Conservation (phyloP, 192 early-diverging fungal species). For the Backusella liffmaniae region DNA sequence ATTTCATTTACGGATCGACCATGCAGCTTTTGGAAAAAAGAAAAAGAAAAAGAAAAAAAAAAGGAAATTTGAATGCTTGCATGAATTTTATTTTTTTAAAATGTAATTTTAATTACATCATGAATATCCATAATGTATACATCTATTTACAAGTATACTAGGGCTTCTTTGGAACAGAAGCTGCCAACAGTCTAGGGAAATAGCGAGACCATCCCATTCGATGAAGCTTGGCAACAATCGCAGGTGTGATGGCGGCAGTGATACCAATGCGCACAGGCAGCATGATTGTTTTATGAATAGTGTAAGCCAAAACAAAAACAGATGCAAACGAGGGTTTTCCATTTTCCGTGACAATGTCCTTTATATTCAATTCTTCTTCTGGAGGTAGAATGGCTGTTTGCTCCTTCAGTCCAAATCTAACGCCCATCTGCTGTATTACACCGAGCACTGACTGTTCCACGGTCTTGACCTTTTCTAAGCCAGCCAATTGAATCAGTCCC, state of each 20-base stretch:
- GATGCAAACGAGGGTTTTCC: slow-evolving; percentile 40
- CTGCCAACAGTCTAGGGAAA: slow-evolving; percentile 12
- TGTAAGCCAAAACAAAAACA: slow-evolving; percentile 54
- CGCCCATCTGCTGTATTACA: slow-evolving; percentile 11
- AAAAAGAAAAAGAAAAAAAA: too few species aligned
- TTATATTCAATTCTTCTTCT: background rate
- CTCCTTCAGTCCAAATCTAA: background rate
- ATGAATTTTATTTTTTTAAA: background rate
- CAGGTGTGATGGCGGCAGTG: slow-evolving; percentile 51
- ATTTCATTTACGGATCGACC: too few species aligned
- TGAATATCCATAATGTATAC: background rate
- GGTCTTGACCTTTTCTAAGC: slow-evolving; percentile 48
- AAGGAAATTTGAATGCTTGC: background rate
- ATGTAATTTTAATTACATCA: background rate
- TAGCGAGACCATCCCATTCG: slow-evolving; percentile 44
- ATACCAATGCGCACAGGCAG: slow-evolving; percentile 53
- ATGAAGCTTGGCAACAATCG: slow-evolving; percentile 47
- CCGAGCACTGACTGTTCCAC: slow-evolving; percentile 41
- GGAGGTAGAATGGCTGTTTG: background rate
- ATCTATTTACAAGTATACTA: background rate
- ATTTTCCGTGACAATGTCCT: background rate
- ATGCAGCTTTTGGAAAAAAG: too few species aligned
- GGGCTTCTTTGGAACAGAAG: slow-evolving; percentile 1
- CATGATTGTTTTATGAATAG: slow-evolving; percentile 55
- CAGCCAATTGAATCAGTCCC: slow-evolving; percentile 43